These are phyloP conservation scores for Alopecurus myosuroides DNA, from an alignment of 176 grass and related monocot species.

Conservation along the genomic window DNA sequence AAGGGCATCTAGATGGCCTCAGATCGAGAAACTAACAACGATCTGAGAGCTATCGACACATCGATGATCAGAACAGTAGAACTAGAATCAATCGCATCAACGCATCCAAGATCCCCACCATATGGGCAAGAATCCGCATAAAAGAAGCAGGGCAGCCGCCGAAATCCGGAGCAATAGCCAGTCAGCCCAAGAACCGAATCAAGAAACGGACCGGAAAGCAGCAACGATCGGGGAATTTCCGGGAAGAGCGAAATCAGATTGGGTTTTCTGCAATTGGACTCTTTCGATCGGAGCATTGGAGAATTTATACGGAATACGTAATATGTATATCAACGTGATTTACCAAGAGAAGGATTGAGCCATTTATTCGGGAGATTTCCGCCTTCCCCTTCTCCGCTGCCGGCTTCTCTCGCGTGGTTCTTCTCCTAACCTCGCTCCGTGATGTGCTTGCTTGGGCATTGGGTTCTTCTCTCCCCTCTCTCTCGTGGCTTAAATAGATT, in stretches of 20 bases:
- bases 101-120: conserved; percentile 5
- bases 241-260: not conserved
- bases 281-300: not conserved
- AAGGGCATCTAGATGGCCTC: not conserved
- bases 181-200: not conserved
- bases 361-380: conserved; percentile 5
- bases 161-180: not conserved
- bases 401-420: not conserved
- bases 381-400: not conserved
- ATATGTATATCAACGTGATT: not conserved
- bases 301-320: not conserved
- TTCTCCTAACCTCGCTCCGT: not conserved
- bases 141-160: not conserved
- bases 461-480: conserved; percentile 13
- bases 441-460: conserved; percentile 12
- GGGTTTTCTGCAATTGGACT: not conserved
- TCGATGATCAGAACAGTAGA: not conserved
- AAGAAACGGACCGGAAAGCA: not conserved
- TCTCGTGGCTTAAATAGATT: conserved; percentile 27
- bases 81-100: not conserved
- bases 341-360: conserved; percentile 4
- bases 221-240: not conserved
- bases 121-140: not conserved
- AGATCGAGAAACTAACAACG: not conserved
- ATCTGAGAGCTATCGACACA: not conserved